Conservation (phyloP, 495 filamentous ascomycete species). For the Lindgomyces ingoldianus region DNA sequence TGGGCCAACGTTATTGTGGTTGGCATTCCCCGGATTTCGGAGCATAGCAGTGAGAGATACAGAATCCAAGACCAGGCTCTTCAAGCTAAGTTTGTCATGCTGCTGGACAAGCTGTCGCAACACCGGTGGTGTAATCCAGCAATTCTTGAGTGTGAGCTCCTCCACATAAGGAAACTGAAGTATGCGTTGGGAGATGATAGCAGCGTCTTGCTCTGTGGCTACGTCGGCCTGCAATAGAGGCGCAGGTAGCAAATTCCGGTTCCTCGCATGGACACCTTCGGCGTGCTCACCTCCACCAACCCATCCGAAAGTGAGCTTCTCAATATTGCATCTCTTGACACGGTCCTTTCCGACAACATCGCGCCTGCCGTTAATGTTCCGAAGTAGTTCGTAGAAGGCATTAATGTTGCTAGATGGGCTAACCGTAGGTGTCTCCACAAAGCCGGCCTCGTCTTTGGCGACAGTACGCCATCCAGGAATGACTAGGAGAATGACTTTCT, state of each 20-base stretch:
- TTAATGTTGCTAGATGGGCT: constrained; percentile 49
- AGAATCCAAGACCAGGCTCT: constrained; percentile 40
- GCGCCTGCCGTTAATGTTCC: constrained; percentile 44
- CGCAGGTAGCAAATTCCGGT: constrained; percentile 54
- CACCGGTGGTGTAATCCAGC: constrained; percentile 42
- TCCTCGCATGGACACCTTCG: constrained; percentile 54
- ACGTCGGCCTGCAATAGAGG: not conserved
- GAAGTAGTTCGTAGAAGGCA: constrained; percentile 50
- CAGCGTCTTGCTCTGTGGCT: not conserved
- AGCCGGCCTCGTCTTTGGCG: constrained; percentile 44
- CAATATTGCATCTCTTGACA: constrained; percentile 43
- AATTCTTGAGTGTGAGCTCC: constrained; percentile 44
- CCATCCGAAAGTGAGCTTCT: constrained; percentile 57
- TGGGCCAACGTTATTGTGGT: constrained; percentile 5
- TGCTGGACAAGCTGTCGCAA: constrained; percentile 35
- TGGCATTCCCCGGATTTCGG: constrained; percentile 1
- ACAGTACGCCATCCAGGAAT: constrained; percentile 59
- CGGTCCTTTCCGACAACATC: not conserved
- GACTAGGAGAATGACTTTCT: constrained; percentile 50
- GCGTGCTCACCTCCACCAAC: constrained; percentile 59
- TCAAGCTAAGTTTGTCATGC: constrained; percentile 30
- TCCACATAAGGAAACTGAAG: constrained; percentile 41
- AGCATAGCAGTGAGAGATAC: constrained; percentile 45
- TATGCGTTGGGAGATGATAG: not conserved
- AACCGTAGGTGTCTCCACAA: constrained; percentile 45